Percentiles rank a stretch among this genome's conserved stretches.
Evolutionary conservation across 2,329 filamentous ascomycete species (phyloP).

Genomic region (Botryotinia calthae): DNA sequence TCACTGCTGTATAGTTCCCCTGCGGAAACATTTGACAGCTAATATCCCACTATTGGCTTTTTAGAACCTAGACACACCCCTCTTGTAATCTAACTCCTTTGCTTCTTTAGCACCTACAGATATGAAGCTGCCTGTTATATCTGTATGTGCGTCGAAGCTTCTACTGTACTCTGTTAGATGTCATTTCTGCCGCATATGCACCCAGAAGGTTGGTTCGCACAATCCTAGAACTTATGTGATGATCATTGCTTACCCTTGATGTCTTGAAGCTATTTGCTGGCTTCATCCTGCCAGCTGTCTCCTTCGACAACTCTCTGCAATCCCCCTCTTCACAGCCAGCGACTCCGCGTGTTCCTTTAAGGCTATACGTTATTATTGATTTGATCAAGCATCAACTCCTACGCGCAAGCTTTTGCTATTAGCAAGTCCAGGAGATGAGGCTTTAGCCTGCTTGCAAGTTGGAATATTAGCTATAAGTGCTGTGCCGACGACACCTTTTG

Average conservation of each 20-base stretch:
- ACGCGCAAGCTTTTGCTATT: neutral
- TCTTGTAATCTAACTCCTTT: rapidly evolving
- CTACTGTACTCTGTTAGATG: neutral
- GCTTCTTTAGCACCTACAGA: rapidly evolving
- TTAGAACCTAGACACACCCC: neutral
- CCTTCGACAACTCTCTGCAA: neutral
- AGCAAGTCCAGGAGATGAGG: rapidly evolving
- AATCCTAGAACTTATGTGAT: neutral
- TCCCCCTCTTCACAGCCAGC: neutral
- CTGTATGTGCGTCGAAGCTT: neutral
- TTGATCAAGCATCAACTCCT: neutral
- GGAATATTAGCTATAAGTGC: neutral
- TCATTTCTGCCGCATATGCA: neutral
- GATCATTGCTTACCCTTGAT: neutral
- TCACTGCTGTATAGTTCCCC: rapidly evolving
- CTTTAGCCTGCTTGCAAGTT: neutral
- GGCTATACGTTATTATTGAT: neutral
- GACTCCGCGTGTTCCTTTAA: neutral
- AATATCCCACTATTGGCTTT: neutral
- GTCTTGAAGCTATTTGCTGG: neutral
- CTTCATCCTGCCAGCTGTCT: neutral
- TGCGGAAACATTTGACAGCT: neutral
- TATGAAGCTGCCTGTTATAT: neutral
- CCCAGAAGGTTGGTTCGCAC: neutral
- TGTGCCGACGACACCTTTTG: neutral